These are phyloP conservation scores for Brasilioporus rufonigricans DNA, from an alignment of 768 basidiomycete species.

Conservation along the genomic window DNA sequence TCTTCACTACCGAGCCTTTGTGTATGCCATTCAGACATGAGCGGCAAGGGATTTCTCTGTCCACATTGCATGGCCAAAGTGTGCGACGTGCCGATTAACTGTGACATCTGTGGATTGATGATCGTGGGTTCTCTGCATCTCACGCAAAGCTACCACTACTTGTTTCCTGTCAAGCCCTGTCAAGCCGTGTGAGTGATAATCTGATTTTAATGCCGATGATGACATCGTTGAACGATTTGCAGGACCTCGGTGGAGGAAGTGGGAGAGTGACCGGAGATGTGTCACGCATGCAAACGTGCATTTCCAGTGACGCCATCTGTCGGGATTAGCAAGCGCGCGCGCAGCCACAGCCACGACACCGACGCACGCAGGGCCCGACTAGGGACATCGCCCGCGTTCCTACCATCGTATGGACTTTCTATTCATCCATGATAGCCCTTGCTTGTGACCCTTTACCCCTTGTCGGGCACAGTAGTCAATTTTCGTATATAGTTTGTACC, in stretches of 20 bases:
- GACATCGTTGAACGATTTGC: conserved; percentile 5
- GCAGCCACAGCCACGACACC: no score
- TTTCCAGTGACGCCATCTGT: conserved; percentile 55
- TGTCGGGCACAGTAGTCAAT: no score
- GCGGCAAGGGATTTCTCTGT: conserved; percentile 91
- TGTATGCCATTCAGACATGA: conserved; percentile 90
- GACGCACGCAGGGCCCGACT: no score
- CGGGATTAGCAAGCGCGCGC: no score
- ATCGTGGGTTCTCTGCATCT: conserved; percentile 97
- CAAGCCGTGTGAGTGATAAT: conserved; percentile 64
- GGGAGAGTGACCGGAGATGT: conserved; percentile 39
- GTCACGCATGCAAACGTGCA: conserved; percentile 75
- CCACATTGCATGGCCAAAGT: conserved; percentile 91
- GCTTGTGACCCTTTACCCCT: no score
- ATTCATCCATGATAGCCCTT: no score
- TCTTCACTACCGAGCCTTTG: conserved; percentile 82
- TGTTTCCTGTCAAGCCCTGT: conserved; percentile 93
- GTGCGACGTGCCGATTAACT: conserved; percentile 98
- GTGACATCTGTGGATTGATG: conserved; percentile 95
- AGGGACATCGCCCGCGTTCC: no score
- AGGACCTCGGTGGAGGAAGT: conserved; percentile 42
- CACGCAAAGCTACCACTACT: conserved; percentile 90
- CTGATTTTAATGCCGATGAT: conserved; percentile 1
- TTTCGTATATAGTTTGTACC: no score
- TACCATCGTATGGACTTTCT: no score